These are phyloP conservation scores for Saraca asoca DNA, from an alignment of 331 rosid genomes.

Conservation along the genomic window DNA sequence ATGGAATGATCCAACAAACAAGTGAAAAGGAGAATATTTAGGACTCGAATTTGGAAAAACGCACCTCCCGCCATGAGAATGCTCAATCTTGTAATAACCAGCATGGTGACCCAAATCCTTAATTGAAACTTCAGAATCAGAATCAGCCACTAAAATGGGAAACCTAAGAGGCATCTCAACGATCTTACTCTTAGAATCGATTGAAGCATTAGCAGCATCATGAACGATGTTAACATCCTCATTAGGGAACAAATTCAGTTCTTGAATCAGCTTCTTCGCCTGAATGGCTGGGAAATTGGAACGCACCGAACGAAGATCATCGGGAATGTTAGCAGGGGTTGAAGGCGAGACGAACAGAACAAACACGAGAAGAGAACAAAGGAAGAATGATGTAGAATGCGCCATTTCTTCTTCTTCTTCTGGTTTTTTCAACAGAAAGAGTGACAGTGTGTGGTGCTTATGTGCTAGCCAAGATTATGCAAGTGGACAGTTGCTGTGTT, in stretches of 20 bases:
- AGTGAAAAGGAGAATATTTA: neutral
- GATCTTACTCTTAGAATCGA: constrained; percentile 36
- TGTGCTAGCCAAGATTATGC: too few species aligned
- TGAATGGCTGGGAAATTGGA: constrained; percentile 51
- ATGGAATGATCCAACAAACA: neutral
- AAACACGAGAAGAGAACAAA: constrained; percentile 16
- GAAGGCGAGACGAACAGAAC: constrained; percentile 25
- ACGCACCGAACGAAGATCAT: constrained; percentile 31
- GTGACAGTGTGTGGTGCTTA: too few species aligned
- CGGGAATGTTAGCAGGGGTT: constrained; percentile 31
- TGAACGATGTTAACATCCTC: constrained; percentile 54
- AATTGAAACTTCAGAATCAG: constrained; percentile 52
- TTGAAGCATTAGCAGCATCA: constrained; percentile 1
- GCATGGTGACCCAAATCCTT: constrained; percentile 90
- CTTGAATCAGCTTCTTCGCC: constrained; percentile 59
- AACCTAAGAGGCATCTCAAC: constrained; percentile 70
- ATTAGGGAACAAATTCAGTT: constrained; percentile 69
- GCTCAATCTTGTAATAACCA: constrained; percentile 78
- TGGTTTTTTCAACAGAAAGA: too few species aligned
- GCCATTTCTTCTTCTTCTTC: constrained; percentile 40
- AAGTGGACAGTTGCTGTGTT: too few species aligned
- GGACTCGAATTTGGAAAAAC: neutral
- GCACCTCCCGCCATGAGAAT: constrained; percentile 78
- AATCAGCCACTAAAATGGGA: constrained; percentile 46
- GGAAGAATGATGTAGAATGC: constrained; percentile 9